These are phyloP conservation scores for Brettanomyces naardenensis DNA, from an alignment of 805 yeast species.

Conservation along the genomic window DNA sequence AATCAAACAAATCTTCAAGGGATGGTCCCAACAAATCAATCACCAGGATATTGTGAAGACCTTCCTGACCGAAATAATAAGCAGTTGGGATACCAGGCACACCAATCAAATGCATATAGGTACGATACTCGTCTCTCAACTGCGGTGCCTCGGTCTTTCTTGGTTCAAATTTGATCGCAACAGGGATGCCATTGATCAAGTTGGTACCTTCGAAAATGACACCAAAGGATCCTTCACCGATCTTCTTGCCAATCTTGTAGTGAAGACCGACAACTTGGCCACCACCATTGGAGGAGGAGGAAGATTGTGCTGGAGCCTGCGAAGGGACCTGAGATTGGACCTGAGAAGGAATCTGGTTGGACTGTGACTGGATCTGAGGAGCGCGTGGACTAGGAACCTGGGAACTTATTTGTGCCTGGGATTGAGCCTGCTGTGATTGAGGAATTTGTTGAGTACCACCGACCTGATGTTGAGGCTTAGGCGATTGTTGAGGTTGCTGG, in stretches of 20 bases:
- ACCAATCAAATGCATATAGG: slow-evolving; percentile 83
- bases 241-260: slow-evolving; percentile 93
- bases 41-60: slow-evolving; percentile 89
- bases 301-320: slow-evolving; percentile 9
- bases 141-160: slow-evolving; percentile 97
- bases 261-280: slow-evolving; percentile 85
- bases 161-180: slow-evolving; percentile 96
- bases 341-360: slow-evolving; percentile 3
- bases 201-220: slow-evolving; percentile 95
- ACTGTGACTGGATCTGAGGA: background rate
- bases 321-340: slow-evolving; percentile 5
- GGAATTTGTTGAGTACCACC: background rate
- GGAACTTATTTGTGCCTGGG: background rate
- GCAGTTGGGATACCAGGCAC: slow-evolving; percentile 87
- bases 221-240: slow-evolving; percentile 98
- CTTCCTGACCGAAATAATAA: slow-evolving; percentile 98
- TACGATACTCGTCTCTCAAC: slow-evolving; percentile 89
- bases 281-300: slow-evolving; percentile 23
- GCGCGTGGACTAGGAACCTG: background rate
- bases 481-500: slow-evolving; percentile 11
- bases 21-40: slow-evolving; percentile 95
- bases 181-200: slow-evolving; percentile 83
- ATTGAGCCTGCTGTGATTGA: background rate
- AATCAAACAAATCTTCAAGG: slow-evolving; percentile 91
- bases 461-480: slow-evolving; percentile 6